Evolutionary conservation across 768 basidiomycete species (phyloP), one percentile per base, ranked within the genome.

Genomic region (Boletus subparvulus): DNA sequence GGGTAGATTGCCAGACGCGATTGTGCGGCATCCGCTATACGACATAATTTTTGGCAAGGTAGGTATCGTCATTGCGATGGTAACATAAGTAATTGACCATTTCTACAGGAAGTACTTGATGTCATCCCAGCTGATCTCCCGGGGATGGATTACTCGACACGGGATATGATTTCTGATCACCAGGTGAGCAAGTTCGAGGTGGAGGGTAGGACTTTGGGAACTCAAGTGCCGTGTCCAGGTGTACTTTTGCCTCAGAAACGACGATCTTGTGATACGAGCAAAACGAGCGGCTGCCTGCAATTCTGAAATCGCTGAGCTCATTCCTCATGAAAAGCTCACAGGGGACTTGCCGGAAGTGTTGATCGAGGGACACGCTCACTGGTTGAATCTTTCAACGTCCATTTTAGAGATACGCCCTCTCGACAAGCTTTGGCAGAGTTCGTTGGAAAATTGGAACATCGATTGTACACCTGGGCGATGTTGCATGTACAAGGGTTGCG

Each of bases 1-100:
- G 50, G 74, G 76, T 17, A 71, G 69, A 24, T 70, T 82, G 14
- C 77, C 80, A 0, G 30, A 41, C 9, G 55, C 59, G 0, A 76
- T 81, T 30, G 41, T 63, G 2, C 46, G 26, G 0, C 72, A 63
- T 44, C 47, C 65, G 16, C 14, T 52, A 16, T 72, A 66, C 35
- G 37, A 24, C 16, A 3, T 59, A 8, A 54, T 80, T n/a, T 73
- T 82, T 42, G 68, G 70, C 32, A 39, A 69, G 55, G 78, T 77
- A 60, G 36, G 69, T 61, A 16, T 36, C 6, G 14, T 2, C 12
- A 0, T 30, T 9, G 2, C 4, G 14, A 11, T 12, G 0, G 9
- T 13, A 4, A 13, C 11, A 6, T 42, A 36, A 0, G 13, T 32
- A 44, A 2, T 30, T 43, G 42, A 44, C n/a, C 3, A 24, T 35